Percentiles rank a stretch among this genome's conserved stretches.
Evolutionary conservation across 2,329 filamentous ascomycete genomes (phyloP).

Genomic region (Aspergillus sp.): DNA sequence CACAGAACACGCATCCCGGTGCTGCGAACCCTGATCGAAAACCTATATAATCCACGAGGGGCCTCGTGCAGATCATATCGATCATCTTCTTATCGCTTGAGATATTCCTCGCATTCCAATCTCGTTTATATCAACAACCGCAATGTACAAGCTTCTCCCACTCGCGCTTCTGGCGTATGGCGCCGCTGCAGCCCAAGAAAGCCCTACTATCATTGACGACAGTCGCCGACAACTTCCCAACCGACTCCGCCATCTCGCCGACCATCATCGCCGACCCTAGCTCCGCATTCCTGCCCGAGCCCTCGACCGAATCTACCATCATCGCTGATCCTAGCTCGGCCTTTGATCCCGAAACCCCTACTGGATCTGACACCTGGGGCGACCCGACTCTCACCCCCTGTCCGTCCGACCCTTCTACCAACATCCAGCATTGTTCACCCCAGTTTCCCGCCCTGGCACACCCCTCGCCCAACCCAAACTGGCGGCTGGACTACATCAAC

Average conservation of each 20-base stretch:
- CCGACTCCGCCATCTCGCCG: background rate
- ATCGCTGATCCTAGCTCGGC: background rate
- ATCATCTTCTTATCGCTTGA: background rate
- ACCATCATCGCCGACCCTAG: background rate
- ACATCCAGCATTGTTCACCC: background rate
- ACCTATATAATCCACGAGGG: background rate
- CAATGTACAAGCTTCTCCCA: constrained; percentile 4
- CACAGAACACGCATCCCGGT: background rate
- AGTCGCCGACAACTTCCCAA: background rate
- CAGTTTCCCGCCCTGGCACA: background rate
- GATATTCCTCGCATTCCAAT: background rate
- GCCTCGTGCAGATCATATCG: background rate
- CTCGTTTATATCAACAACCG: background rate
- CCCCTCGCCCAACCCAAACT: background rate
- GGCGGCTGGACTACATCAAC: background rate
- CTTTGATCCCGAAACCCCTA: background rate
- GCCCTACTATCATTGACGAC: background rate
- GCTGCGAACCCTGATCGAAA: background rate
- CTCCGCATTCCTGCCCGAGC: background rate
- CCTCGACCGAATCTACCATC: background rate
- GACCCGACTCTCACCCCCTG: background rate
- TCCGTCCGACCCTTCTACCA: background rate
- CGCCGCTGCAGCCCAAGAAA: background rate
- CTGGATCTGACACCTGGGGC: background rate
- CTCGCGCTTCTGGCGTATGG: background rate